phyloP scores from a whole-genome alignment of 306 rosid genomes.

The Glycine latifolia region DNA sequence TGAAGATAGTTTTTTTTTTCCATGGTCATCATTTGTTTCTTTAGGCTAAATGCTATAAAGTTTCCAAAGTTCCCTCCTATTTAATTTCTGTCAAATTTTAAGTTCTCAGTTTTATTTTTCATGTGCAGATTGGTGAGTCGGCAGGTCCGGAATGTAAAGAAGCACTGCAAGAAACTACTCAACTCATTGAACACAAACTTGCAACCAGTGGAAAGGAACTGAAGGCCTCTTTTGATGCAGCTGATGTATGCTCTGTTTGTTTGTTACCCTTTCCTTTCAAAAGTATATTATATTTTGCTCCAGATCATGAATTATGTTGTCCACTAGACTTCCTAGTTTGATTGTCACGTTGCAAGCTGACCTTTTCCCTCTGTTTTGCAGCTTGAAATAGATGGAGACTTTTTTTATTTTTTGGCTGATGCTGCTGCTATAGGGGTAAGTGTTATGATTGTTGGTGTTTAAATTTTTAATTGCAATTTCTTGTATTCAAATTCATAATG shows the following conservation, averaged over 20 bases:
- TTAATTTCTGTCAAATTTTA: slow-evolving; percentile 8
- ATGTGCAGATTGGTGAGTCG: slow-evolving; percentile 82
- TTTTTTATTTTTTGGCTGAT: slow-evolving; percentile 85
- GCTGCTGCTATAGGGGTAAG: slow-evolving; percentile 82
- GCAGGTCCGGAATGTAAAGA: slow-evolving; percentile 93
- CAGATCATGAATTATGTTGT: no score
- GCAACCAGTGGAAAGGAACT: slow-evolving; percentile 56
- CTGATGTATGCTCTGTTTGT: slow-evolving; percentile 65
- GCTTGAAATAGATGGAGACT: slow-evolving; percentile 90
- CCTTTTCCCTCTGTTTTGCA: slow-evolving; percentile 54
- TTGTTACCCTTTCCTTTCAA: slow-evolving; percentile 32
- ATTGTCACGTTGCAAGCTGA: slow-evolving; percentile 38
- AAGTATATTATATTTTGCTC: no score
- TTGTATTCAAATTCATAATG: slow-evolving; percentile 28
- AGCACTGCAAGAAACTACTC: slow-evolving; percentile 81
- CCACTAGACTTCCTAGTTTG: slow-evolving; percentile 12
- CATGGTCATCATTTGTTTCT: neutral
- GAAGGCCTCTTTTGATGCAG: slow-evolving; percentile 74
- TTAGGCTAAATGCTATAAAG: neutral
- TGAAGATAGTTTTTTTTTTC: slow-evolving; percentile 39
- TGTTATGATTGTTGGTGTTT: slow-evolving; percentile 36
- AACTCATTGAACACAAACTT: slow-evolving; percentile 72
- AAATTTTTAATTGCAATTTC: slow-evolving; percentile 3
- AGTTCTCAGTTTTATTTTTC: neutral
- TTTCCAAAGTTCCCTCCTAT: slow-evolving; percentile 17